Base-by-base conservation (phyloP, 495 filamentous ascomycete species). In the Neurospora cerealis region DNA sequence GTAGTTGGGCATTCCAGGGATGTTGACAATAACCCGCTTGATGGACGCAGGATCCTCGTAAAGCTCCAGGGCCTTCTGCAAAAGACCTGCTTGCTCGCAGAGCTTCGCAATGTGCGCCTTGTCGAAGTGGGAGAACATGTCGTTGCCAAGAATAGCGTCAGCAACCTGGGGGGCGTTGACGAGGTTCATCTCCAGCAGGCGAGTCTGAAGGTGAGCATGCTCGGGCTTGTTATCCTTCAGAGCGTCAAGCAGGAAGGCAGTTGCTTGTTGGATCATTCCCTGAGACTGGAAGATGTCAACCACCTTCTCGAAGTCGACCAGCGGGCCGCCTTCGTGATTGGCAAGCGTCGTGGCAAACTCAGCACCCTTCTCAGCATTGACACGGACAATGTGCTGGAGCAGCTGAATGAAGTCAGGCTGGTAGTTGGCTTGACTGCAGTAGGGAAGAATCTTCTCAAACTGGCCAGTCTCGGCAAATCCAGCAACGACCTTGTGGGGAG, bases 241-340 rank as follows among this genome's bases (percentile, higher is more conserved):
- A 19, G 93, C 95, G 81, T 98, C 96, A 34, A 99, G 88, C 41
- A 99, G 85, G 89, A 99, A 98, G 24, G 95, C 95, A 9, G 96
- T 99, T 10, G 95, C 96, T 80, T 97, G 93, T 81, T 98, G 96
- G 69, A 97, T 88, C 94, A 98, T 96, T 81, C 93, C 94, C 82
- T 98, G 96, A 32, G 95, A 93, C 79, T 96, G 89, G 89, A 99
- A 99, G 60, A 99, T 93, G 81, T 98, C 95, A 42, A 98, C 93
- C 24, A 97, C 93, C 37, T 96, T 94, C 78, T 97, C 94, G 74
- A 99, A 88, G 75, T 98, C 95, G 74, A 99, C 89, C 73, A 98
- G 85, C 62, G 93, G 88, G 34, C 96, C 94, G 40, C 88, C 87
- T 79, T 95, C 92, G 74, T 95, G 88, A 78, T 93, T 96, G 37